These are phyloP conservation scores for Sporothrix inflata DNA, from an alignment of 2,329 filamentous ascomycete species.

Conservation along the genomic window DNA sequence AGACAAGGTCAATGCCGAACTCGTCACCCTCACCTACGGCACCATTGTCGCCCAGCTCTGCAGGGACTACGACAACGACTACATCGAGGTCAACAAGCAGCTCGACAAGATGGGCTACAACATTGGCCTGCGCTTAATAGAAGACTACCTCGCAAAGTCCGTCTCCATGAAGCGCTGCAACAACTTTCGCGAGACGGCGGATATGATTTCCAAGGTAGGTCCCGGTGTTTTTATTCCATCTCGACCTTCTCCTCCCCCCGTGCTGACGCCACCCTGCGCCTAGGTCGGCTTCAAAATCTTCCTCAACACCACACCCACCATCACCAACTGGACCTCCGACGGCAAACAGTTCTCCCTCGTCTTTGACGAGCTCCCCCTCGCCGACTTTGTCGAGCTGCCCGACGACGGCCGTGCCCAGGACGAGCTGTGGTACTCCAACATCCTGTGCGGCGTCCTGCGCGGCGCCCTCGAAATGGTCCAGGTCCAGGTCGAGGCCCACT, in stretches of 20 bases:
- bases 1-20: conserved; percentile 97
- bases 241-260: not conserved
- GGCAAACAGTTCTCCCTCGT: conserved; percentile 95
- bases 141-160: conserved; percentile 96
- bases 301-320: conserved; percentile 89
- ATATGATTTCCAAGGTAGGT: conserved; percentile 84
- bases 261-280: not conserved
- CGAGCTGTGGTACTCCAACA: conserved; percentile 98
- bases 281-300: conserved; percentile 99
- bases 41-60: conserved; percentile 96
- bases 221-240: not conserved
- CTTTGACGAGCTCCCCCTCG: conserved; percentile 95
- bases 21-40: conserved; percentile 96
- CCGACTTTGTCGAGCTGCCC: conserved; percentile 95
- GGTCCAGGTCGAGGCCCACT: conserved; percentile 98
- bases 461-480: conserved; percentile 98
- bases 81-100: conserved; percentile 94
- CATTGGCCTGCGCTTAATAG: conserved; percentile 91
- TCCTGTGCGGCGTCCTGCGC: conserved; percentile 88
- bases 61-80: conserved; percentile 94
- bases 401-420: conserved; percentile 95
- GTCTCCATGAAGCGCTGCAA: conserved; percentile 84
- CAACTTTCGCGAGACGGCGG: conserved; percentile 94
- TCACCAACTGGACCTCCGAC: conserved; percentile 95
- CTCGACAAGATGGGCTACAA: conserved; percentile 99